These are phyloP conservation scores for Xylaria sp. DNA, from an alignment of 2,329 filamentous ascomycete genomes.

Conservation along the genomic window DNA sequence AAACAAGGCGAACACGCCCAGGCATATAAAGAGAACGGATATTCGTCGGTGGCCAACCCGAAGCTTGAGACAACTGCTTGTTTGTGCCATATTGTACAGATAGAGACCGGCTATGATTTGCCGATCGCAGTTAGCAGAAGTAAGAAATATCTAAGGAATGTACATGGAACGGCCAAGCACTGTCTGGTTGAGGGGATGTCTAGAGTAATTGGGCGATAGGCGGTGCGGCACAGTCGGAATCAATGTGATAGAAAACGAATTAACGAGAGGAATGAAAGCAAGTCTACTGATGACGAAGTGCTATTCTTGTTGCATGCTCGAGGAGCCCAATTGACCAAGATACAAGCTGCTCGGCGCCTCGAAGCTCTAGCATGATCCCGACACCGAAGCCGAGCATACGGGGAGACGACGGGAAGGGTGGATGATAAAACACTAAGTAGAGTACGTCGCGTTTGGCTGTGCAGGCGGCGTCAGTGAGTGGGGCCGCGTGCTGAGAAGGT, in stretches of 20 bases:
- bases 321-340: not conserved
- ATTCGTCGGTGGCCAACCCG: constrained; percentile 59
- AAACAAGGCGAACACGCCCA: constrained; percentile 60
- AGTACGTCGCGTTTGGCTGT: constrained; percentile 1
- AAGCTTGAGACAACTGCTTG: constrained; percentile 54
- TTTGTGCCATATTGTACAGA: constrained; percentile 50
- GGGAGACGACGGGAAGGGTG: not conserved
- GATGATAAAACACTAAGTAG: not conserved
- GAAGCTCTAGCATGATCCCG: constrained; percentile 1
- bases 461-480: not conserved
- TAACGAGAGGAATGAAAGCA: constrained; percentile 13
- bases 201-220: not conserved
- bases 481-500: no score
- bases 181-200: no score
- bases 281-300: not conserved
- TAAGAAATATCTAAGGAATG: not conserved
- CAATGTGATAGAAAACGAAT: constrained; percentile 1
- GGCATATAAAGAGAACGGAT: constrained; percentile 55
- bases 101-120: no score
- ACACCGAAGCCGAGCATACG: not conserved
- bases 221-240: not conserved
- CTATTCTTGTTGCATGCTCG: constrained; percentile 9
- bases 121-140: not conserved
- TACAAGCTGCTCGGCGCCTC: no score
- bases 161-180: no score